These are phyloP conservation scores for Pichia sp. DNA, from an alignment of 1,139 yeast genomes.

Conservation along the genomic window DNA sequence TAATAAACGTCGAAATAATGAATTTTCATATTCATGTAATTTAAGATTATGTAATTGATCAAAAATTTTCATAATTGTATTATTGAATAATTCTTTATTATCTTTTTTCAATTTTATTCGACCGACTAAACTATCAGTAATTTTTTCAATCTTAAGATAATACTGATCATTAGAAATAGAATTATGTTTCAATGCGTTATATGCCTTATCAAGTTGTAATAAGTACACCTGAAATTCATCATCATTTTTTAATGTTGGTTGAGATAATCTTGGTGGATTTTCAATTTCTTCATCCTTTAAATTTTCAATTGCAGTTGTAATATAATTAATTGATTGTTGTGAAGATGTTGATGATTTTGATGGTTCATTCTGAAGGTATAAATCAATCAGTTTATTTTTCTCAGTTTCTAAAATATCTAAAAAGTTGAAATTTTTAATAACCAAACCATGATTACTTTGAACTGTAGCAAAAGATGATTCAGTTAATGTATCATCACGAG, in stretches of 20 bases:
- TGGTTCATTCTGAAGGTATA: conserved; percentile 4
- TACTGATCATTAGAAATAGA: conserved; percentile 2
- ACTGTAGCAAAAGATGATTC: conserved; percentile 15
- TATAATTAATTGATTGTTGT: too few relatives aligned
- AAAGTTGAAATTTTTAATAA: conserved; percentile 6
- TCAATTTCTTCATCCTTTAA: too few relatives aligned
- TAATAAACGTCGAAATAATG: conserved; percentile 10
- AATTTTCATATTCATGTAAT: conserved; percentile 3
- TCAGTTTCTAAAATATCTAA: conserved; percentile 6
- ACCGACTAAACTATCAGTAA: conserved; percentile 1
- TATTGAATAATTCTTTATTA: conserved; percentile 1
- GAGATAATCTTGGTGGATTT: too few relatives aligned
- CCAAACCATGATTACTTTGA: conserved; percentile 1
- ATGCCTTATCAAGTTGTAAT: conserved; percentile 6
- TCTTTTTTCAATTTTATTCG: background rate
- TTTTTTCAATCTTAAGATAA: conserved; percentile 1
- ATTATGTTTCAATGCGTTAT: conserved; percentile 1
- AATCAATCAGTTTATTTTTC: conserved; percentile 3
- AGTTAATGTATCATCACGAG: conserved; percentile 23
- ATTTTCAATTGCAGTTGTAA: too few relatives aligned
- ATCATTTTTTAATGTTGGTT: background rate
- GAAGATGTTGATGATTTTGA: background rate
- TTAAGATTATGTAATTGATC: conserved; percentile 12
- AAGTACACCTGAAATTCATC: background rate
- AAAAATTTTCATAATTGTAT: conserved; percentile 8